Base-by-base conservation (phyloP, 1,284 basidiomycete species). In the Irpex sp. region DNA sequence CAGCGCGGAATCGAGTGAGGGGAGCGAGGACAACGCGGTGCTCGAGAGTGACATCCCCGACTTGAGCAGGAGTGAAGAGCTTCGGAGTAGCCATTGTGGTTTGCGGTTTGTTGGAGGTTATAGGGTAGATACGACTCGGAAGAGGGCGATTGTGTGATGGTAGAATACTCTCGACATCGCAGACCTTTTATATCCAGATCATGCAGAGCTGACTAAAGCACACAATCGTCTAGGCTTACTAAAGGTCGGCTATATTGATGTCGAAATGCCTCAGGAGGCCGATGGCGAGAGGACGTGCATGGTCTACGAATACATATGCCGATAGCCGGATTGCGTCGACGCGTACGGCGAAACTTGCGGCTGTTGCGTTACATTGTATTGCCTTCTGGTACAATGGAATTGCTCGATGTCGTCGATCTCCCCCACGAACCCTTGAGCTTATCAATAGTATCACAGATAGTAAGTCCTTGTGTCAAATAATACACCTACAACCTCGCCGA, bases 11-110 rank as follows among this genome's bases (percentile, higher is more conserved):
- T 57, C 78, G 70, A 6, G 83, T 84, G 62, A 83, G 68, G 3
- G 83, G 83, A 2, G 81, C 81, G 52, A 84, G 70, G 5, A 79
- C 81, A 40, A 85, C 70, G 11, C 83, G 78, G 65, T 83, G 80
- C 54, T 72, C 59, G 49, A 85, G 77, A 7, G 68, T 65, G 59
- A 78, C 56, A 11, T 70, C 63, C 15, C 83, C 82, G 52, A 85
- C 70, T 52, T 73, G 70, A 61, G 79, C 67, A 8, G 84, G 82
- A 52, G 75, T 72, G 70, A 84, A 84, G 36, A 85, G 80, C 57
- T 59, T 62, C 26, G 49, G 49, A 8, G 58, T 52, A 52, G 51
- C 9, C 49, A 52, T 52, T n/a, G n/a, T 52, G 49, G 17, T 9
- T 52, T 9, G 15, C 49, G 13, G 17, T 21, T 19, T n/a, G 21